These are phyloP conservation scores for Fusarium circinatum DNA, from an alignment of 2,329 filamentous ascomycete species.

Conservation along the genomic window DNA sequence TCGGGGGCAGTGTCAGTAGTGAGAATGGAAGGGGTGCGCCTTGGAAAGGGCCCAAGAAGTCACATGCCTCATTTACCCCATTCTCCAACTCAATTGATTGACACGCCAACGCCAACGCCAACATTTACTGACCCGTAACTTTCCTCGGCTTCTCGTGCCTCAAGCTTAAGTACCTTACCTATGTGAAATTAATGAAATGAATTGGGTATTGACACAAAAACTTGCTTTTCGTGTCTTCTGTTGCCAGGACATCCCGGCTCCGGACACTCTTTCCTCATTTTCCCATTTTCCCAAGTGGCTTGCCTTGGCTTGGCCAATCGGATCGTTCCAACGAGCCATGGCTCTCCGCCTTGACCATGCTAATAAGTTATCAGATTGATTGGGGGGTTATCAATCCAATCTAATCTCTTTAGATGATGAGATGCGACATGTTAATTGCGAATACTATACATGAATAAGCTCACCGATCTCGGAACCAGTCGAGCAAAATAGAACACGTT, in stretches of 20 bases:
- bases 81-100: constrained; percentile 1
- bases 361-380: constrained; percentile 35
- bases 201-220: neutral
- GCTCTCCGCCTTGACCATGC: constrained; percentile 8
- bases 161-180: neutral
- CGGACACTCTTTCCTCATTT: constrained; percentile 12
- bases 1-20: neutral
- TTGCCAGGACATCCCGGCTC: neutral
- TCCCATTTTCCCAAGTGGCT: neutral
- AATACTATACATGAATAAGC: neutral
- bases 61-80: constrained; percentile 26
- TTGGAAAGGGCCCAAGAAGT: constrained; percentile 3
- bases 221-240: neutral
- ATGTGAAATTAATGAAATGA: neutral
- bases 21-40: constrained; percentile 34
- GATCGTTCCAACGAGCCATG: constrained; percentile 16
- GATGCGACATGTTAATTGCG: constrained; percentile 13
- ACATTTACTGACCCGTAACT: neutral
- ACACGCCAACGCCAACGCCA: neutral
- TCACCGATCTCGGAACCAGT: constrained; percentile 36
- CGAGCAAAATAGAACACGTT: neutral
- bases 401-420: constrained; percentile 40
- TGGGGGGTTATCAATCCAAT: constrained; percentile 45
- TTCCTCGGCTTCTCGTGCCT: neutral
- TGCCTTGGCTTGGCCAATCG: constrained; percentile 27